Conservation (phyloP, 495 filamentous ascomycete species). For the Penicillium cinerascens region DNA sequence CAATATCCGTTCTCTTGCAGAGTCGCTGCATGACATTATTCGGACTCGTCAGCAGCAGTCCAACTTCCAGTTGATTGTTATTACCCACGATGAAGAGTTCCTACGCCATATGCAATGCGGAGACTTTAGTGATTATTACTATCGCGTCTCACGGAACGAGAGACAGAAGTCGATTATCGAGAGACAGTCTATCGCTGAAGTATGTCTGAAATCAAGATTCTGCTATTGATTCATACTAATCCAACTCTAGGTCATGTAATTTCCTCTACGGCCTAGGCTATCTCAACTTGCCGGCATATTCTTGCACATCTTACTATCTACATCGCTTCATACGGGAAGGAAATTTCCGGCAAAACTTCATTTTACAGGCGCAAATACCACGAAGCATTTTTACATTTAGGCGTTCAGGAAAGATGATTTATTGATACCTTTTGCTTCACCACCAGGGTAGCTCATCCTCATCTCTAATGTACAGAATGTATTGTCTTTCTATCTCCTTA, state of each 20-base stretch:
- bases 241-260: conserved; percentile 21
- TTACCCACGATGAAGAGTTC: conserved; percentile 99
- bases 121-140: conserved; percentile 94
- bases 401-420: not conserved
- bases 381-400: conserved; percentile 1
- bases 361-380: not conserved
- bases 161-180: conserved; percentile 85
- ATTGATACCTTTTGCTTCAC: conserved; percentile 2
- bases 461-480: not conserved
- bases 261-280: too few species aligned
- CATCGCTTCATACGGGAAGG: not conserved
- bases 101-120: conserved; percentile 85
- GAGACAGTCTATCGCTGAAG: conserved; percentile 62
- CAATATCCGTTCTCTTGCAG: conserved; percentile 86
- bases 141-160: conserved; percentile 75
- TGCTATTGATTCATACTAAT: conserved; percentile 4
- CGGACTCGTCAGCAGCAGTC: conserved; percentile 74
- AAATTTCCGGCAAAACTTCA: not conserved
- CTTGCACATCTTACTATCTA: not conserved
- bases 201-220: conserved; percentile 21
- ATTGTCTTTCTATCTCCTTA: too few species aligned
- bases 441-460: not conserved
- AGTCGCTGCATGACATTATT: conserved; percentile 85
- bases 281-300: not conserved
- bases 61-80: conserved; percentile 97